Evolutionary conservation across 768 basidiomycete species (phyloP), one percentile per base, ranked within the genome.

Genomic region (Collybia sp.): DNA sequence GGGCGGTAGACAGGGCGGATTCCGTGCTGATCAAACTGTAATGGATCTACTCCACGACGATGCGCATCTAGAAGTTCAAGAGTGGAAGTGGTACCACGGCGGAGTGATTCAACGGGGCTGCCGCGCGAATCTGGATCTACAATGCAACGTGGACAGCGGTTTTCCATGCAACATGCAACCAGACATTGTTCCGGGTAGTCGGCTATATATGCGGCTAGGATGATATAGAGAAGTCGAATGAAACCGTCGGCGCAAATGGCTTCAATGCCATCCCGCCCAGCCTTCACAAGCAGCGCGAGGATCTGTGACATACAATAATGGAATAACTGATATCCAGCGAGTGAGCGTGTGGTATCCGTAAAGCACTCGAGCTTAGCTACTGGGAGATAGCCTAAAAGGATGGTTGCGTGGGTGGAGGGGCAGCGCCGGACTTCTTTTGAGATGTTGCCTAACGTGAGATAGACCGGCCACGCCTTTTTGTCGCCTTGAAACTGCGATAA

Each of bases 141-240:
- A 8, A 43, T 30, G 39, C 66, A 65, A 6, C 42, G 56, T 5
- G 63, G 69, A 39, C 69, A 69, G 2, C 33, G 11, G 12, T 42
- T 57, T n/a, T 52, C 42, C 40, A 55, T 58, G 35, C 0, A 69
- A n/a, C n/a, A n/a, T n/a, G n/a, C n/a, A n/a, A n/a, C n/a, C n/a
- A n/a, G n/a, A n/a, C n/a, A n/a, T n/a, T 70, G 68, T 47, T 71
- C 67, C 0, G 68, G 68, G 41, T 61, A 58, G 49, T 69, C 65
- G 0, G 62, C 64, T 10, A 69, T 44, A 42, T 66, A 67, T 2
- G 58, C 57, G 2, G 67, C 67, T 0, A 71, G 45, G 36, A 71
- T 63, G 0, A 66, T 67, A 40, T 48, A 53, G 5, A 65, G 48
- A 0, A 34, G 47, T 61, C n/a, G n/a, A n/a, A n/a, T n/a, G n/a